phyloP scores from a whole-genome alignment of 768 basidiomycete species.

The Collybiopsis confluens region DNA sequence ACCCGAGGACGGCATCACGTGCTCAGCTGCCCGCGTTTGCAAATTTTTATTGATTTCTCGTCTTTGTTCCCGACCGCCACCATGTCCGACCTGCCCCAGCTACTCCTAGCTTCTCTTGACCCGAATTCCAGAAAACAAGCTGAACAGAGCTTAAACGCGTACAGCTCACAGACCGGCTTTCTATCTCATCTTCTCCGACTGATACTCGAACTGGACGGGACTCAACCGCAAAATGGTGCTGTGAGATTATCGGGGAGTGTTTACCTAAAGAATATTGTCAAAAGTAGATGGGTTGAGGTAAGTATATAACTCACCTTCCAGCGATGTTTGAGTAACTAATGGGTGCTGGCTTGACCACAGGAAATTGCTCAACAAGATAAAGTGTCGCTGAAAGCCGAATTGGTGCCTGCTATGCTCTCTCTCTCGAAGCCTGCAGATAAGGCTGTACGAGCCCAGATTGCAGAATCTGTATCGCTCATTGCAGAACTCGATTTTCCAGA shows the following conservation, averaged over 20 bases:
- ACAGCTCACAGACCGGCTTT: conserved; percentile 76
- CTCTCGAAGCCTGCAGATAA: conserved; percentile 75
- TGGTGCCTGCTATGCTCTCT: conserved; percentile 90
- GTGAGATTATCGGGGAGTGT: conserved; percentile 82
- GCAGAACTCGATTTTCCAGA: conserved; percentile 89
- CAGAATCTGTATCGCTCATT: conserved; percentile 89
- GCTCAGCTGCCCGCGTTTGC: no score
- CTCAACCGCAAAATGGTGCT: conserved; percentile 64
- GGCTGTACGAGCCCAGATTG: conserved; percentile 76
- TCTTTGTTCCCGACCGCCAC: neutral
- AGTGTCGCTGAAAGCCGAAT: conserved; percentile 60
- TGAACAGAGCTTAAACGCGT: conserved; percentile 66
- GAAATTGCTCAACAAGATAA: conserved; percentile 74
- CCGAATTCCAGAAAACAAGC: conserved; percentile 73
- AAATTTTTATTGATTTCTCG: no score
- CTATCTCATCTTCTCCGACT: conserved; percentile 73
- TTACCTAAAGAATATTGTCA: conserved; percentile 90
- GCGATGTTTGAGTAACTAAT: neutral
- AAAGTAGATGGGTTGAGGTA: conserved; percentile 87
- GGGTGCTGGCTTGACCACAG: conserved; percentile 50
- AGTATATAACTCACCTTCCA: conserved; percentile 17
- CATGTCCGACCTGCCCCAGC: conserved; percentile 66
- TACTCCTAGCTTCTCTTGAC: conserved; percentile 70
- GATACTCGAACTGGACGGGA: conserved; percentile 63
- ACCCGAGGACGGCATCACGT: no score